These are phyloP conservation scores for Trifolium fragiferum DNA, from an alignment of 306 rosid genomes.

Conservation along the genomic window DNA sequence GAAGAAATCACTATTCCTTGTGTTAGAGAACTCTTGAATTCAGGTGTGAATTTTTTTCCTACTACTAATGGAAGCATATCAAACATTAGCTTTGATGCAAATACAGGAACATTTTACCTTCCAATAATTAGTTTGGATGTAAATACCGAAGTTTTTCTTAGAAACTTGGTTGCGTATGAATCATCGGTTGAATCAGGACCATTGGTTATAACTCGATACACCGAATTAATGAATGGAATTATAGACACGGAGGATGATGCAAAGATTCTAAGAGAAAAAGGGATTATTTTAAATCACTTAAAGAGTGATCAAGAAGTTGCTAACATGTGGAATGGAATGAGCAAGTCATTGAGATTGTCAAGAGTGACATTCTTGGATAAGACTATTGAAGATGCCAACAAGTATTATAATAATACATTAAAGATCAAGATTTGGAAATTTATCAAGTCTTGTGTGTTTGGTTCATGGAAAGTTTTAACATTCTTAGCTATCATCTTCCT, in stretches of 20 bases:
- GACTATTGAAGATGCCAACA: constrained; percentile 79
- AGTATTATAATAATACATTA: constrained; percentile 56
- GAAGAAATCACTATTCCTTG: constrained; percentile 3
- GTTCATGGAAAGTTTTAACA: constrained; percentile 71
- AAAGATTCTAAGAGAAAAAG: constrained; percentile 57
- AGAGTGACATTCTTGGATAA: constrained; percentile 69
- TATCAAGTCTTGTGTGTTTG: constrained; percentile 58
- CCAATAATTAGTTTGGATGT: constrained; percentile 61
- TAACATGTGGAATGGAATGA: constrained; percentile 75
- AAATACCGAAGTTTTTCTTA: constrained; percentile 57
- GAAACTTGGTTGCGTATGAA: constrained; percentile 80
- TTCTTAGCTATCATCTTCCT: constrained; percentile 59
- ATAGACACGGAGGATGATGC: constrained; percentile 72
- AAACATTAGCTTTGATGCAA: constrained; percentile 54
- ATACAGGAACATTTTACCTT: constrained; percentile 56
- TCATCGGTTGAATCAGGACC: constrained; percentile 66
- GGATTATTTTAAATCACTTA: constrained; percentile 64
- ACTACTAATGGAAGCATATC: constrained; percentile 50
- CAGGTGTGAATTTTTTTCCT: constrained; percentile 55
- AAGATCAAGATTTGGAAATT: constrained; percentile 59
- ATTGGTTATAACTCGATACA: constrained; percentile 65
- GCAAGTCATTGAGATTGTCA: constrained; percentile 65
- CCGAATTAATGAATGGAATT: constrained; percentile 76
- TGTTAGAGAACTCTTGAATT: background rate
- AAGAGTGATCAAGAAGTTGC: constrained; percentile 72